Percentiles rank a stretch among this genome's conserved stretches.
Conservation (phyloP, 2,329 filamentous ascomycete genomes). For the Penicillium sp. region DNA sequence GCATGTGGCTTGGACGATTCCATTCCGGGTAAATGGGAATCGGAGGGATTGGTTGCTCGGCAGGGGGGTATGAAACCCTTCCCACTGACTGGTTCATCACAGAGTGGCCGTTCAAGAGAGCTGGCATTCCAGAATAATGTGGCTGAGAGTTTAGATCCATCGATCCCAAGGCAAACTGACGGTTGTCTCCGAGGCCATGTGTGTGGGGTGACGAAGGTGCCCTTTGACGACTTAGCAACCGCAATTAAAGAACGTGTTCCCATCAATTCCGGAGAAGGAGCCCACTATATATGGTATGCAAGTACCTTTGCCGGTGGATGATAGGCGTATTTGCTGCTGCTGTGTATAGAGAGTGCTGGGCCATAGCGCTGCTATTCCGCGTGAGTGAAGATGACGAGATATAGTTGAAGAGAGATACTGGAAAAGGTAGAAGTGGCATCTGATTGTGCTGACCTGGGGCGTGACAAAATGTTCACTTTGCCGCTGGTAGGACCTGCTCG, state of each 20-base stretch:
- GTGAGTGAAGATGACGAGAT: slow-evolving; percentile 26
- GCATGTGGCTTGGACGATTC: slow-evolving; percentile 24
- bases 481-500: slow-evolving; percentile 27
- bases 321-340: slow-evolving; percentile 25
- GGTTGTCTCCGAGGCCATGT: slow-evolving; percentile 27
- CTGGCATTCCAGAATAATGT: slow-evolving; percentile 27
- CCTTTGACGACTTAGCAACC: slow-evolving; percentile 28
- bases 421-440: slow-evolving; percentile 7
- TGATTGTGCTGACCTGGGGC: slow-evolving; percentile 32
- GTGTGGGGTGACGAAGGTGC: slow-evolving; percentile 27
- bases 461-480: slow-evolving; percentile 31
- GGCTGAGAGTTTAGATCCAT: slow-evolving; percentile 30
- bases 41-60: slow-evolving; percentile 27
- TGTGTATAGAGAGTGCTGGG: slow-evolving; percentile 30
- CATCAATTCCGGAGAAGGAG: slow-evolving; percentile 1
- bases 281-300: slow-evolving; percentile 10
- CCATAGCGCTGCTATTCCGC: slow-evolving; percentile 22
- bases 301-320: slow-evolving; percentile 38
- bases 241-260: slow-evolving; percentile 12
- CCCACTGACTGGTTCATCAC: slow-evolving; percentile 26
- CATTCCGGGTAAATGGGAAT: slow-evolving; percentile 32
- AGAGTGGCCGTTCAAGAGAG: slow-evolving; percentile 25
- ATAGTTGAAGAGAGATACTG: no score
- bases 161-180: slow-evolving; percentile 22
- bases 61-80: slow-evolving; percentile 28